A percentile compares a stretch with the other conserved stretches of the same genome.
Conservation (phyloP, 495 filamentous ascomycete genomes). For the Chaetomium cochliodes region DNA sequence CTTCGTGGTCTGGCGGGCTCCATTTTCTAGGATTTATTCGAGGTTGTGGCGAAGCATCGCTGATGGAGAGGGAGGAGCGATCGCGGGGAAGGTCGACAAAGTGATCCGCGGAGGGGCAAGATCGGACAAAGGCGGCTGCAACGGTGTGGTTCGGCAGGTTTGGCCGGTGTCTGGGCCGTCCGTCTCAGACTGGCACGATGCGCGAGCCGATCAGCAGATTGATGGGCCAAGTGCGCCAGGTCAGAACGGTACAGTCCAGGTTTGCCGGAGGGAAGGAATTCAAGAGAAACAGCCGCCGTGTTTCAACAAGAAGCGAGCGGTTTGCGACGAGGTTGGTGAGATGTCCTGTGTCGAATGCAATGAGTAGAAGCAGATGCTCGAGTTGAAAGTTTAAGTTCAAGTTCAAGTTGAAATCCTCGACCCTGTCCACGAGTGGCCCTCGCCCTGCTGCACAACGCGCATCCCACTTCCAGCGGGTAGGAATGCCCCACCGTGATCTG, state of each 20-base stretch:
- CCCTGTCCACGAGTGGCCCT: not conserved
- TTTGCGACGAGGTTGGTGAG: not conserved
- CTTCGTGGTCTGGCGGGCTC: slow-evolving; percentile 32
- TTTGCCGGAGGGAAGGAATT: not conserved
- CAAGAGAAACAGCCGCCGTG: not conserved
- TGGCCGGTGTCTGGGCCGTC: slow-evolving; percentile 7
- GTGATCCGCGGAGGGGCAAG: slow-evolving; percentile 7
- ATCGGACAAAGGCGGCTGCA: slow-evolving; percentile 3
- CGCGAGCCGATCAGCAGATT: slow-evolving; percentile 19
- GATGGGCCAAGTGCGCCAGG: not conserved
- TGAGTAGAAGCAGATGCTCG: not conserved
- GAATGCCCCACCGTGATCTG: slow-evolving; percentile 6
- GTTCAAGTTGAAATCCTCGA: slow-evolving; percentile 6
- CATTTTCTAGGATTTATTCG: slow-evolving; percentile 26
- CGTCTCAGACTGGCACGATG: slow-evolving; percentile 30
- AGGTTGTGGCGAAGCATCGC: slow-evolving; percentile 24
- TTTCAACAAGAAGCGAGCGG: not conserved
- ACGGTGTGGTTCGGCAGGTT: not conserved
- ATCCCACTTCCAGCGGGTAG: slow-evolving; percentile 5
- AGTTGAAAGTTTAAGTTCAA: too few species aligned
- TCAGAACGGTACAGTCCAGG: not conserved
- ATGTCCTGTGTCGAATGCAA: too few species aligned
- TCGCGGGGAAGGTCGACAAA: slow-evolving; percentile 10
- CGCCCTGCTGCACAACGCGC: not conserved
- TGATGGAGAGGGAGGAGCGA: slow-evolving; percentile 2